phyloP scores from a whole-genome alignment of 768 basidiomycete species.

The Suillus variegatus region DNA sequence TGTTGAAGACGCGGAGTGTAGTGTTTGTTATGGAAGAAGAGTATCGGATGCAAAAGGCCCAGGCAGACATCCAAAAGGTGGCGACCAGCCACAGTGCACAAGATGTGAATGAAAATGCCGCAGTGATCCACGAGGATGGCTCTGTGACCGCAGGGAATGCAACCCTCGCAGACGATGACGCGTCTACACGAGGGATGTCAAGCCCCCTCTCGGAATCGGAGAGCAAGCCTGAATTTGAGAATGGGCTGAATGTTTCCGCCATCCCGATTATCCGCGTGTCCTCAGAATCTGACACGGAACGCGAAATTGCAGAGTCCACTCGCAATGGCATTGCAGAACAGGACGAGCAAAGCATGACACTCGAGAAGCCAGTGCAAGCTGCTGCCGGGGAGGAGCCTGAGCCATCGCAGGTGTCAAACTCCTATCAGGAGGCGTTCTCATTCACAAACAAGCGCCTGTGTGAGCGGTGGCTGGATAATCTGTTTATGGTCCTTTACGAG shows the following conservation, averaged over 20 bases:
- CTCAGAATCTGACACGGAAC: constrained; percentile 62
- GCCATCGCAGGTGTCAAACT: constrained; percentile 22
- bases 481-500: constrained; percentile 99
- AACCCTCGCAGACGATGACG: constrained; percentile 57
- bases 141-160: constrained; percentile 38
- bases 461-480: constrained; percentile 95
- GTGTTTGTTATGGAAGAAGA: constrained; percentile 99
- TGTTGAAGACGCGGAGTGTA: constrained; percentile 88
- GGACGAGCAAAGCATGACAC: constrained; percentile 26
- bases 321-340: constrained; percentile 31
- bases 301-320: constrained; percentile 31
- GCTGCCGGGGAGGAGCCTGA: constrained; percentile 35
- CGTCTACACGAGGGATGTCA: constrained; percentile 65
- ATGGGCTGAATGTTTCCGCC: constrained; percentile 12
- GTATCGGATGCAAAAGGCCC: constrained; percentile 94
- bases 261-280: constrained; percentile 83
- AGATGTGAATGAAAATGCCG: constrained; percentile 27
- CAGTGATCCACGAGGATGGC: constrained; percentile 68
- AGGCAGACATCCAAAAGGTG: constrained; percentile 56
- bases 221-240: constrained; percentile 11
- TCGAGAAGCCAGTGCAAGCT: constrained; percentile 47
- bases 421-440: constrained; percentile 67
- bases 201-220: constrained; percentile 38
- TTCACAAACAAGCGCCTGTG: constrained; percentile 97
- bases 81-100: constrained; percentile 25